Evolutionary conservation across 2,329 filamentous ascomycete species (phyloP).

Genomic region (Magnaporthiopsis rhizophila): DNA sequence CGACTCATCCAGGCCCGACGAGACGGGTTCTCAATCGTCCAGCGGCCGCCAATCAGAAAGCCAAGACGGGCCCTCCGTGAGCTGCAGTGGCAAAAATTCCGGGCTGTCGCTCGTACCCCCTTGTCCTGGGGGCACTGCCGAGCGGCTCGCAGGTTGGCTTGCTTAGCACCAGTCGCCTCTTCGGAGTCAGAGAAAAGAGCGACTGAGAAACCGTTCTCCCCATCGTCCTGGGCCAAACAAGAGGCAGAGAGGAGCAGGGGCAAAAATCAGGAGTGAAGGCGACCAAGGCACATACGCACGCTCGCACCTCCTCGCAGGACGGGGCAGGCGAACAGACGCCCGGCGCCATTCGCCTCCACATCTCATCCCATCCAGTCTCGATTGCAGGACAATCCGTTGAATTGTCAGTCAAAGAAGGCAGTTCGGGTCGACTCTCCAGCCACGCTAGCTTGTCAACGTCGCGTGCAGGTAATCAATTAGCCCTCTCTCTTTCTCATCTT

Average conservation of each 20-base stretch:
- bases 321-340: neutral
- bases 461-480: neutral
- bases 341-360: neutral
- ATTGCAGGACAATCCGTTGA: neutral
- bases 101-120: neutral
- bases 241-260: neutral
- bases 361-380: neutral
- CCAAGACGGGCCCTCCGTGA: neutral
- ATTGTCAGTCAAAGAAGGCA: neutral
- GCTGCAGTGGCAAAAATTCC: slow-evolving; percentile 1
- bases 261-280: neutral
- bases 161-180: neutral
- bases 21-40: neutral
- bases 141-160: neutral
- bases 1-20: neutral
- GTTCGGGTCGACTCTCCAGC: neutral
- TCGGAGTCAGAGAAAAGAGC: neutral
- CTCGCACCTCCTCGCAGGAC: neutral
- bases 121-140: neutral
- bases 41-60: neutral
- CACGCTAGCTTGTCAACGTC: neutral
- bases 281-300: too few species aligned
- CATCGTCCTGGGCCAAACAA: neutral
- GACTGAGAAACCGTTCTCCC: neutral
- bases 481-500: neutral